Conservation (phyloP, 306 rosid species). For the Medicago ruthenica region DNA sequence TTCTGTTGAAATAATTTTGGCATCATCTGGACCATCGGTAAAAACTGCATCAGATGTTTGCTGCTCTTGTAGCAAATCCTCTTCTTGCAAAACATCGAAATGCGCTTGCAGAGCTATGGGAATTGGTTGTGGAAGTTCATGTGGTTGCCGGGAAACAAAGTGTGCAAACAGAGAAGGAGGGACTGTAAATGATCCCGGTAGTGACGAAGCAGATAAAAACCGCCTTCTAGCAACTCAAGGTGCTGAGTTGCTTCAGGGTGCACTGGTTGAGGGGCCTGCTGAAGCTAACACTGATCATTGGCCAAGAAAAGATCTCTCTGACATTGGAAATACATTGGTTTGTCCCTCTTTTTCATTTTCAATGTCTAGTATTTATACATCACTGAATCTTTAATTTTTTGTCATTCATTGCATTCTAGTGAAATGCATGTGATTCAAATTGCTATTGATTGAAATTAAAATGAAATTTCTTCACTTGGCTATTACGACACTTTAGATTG, state of each 20-base stretch:
- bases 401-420: background rate
- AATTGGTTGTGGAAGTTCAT: conserved; percentile 65
- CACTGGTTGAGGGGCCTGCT: conserved; percentile 61
- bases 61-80: conserved; percentile 77
- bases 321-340: conserved; percentile 88
- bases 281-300: conserved; percentile 54
- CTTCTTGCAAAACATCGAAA: conserved; percentile 82
- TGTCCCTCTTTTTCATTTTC: conserved; percentile 2
- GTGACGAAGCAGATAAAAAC: conserved; percentile 54
- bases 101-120: conserved; percentile 69
- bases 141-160: conserved; percentile 69
- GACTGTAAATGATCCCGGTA: conserved; percentile 39
- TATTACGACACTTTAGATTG: no score
- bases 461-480: background rate
- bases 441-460: no score
- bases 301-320: conserved; percentile 75
- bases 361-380: background rate
- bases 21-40: no score
- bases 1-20: no score
- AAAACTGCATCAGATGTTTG: conserved; percentile 52
- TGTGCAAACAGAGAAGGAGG: conserved; percentile 71
- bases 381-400: background rate
- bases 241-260: conserved; percentile 84
- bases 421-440: background rate
- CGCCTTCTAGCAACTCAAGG: conserved; percentile 78